Evolutionary conservation across 345 rosid species (phyloP), one percentile per base, ranked within the genome.

Genomic region (Hibiscus mutabilis): DNA sequence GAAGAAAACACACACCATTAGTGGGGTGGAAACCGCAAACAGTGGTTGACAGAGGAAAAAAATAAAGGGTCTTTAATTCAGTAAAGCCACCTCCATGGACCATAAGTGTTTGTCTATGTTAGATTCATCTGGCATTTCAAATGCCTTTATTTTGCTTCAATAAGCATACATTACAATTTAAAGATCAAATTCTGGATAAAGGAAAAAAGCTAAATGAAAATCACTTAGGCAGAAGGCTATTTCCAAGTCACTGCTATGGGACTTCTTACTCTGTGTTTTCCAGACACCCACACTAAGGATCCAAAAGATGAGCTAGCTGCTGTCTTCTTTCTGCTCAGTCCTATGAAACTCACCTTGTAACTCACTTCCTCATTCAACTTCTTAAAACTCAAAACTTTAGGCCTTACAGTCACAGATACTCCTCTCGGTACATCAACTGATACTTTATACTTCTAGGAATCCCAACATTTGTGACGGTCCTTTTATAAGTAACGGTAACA

Each of bases 231-330:
- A 46, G 51, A 46, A 46, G 51, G 22, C 57, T 64, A 42, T 21
- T 21, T 42, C 97, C 97, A 93, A 12, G 89, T 75, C 27, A 80
- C 89, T 0, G 96, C 93, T 2, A 91, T 66, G 21, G 97, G 91
- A 77, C 93, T 91, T 82, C 91, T 84, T 25, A 91, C 93, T 15
- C 6, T 66, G 61, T 84, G 81, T 37, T 62, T 81, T 18, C 86
- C 85, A 12, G 84, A 88, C 47, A 78, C 69, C 98, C 96, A 91
- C 63, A 79, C 75, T 57, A 93, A 69, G 9, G 86, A 82, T 61
- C 96, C 96, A 68, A 88, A 87, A 4, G 91, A 76, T 11, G 83
- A 72, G 59, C 72, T 52, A 0, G 73, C 74, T 0, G 72, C 66
- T 2, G 71, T 8, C 40, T 69, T 63, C 65, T 59, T 68, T 56